phyloP scores from a whole-genome alignment of 164 flowering plant species.

The Vitis rotundifolia region DNA sequence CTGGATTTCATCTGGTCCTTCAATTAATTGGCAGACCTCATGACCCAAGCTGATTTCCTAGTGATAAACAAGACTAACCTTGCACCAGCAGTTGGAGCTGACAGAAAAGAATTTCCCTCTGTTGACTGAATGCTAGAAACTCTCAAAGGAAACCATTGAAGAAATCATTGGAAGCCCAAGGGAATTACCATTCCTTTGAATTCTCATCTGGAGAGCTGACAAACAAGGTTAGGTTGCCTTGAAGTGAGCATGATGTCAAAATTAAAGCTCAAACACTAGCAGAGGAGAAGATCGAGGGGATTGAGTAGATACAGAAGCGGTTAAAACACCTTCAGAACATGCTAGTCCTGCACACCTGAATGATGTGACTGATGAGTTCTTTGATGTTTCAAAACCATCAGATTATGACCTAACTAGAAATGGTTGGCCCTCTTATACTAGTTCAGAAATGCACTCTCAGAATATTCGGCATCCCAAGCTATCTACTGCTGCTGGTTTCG shows the following conservation, averaged over 20 bases:
- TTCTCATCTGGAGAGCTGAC: conserved; percentile 44
- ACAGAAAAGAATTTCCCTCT: too few species aligned
- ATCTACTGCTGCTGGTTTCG: conserved; percentile 39
- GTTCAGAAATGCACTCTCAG: conserved; percentile 26
- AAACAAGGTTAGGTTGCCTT: conserved; percentile 29
- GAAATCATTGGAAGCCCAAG: conserved; percentile 8
- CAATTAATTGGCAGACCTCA: too few species aligned
- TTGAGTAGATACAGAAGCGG: conserved; percentile 12
- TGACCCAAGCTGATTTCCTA: too few species aligned
- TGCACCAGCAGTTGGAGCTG: too few species aligned
- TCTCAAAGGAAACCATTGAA: too few species aligned
- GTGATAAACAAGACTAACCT: too few species aligned
- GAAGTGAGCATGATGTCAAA: conserved; percentile 30
- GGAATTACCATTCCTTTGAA: conserved; percentile 34
- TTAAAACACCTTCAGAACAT: conserved; percentile 20
- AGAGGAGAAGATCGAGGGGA: conserved; percentile 17
- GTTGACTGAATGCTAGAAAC: too few species aligned
- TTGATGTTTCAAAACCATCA: conserved; percentile 48
- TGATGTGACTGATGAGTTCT: conserved; percentile 53
- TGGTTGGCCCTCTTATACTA: conserved; percentile 33
- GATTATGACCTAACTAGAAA: conserved; percentile 34
- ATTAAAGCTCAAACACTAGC: conserved; percentile 23
- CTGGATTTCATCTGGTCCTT: too few species aligned
- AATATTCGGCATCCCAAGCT: conserved; percentile 18
- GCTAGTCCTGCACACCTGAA: conserved; percentile 36